phyloP scores from a whole-genome alignment of 768 basidiomycete genomes.

The Agrocybe praecox region DNA sequence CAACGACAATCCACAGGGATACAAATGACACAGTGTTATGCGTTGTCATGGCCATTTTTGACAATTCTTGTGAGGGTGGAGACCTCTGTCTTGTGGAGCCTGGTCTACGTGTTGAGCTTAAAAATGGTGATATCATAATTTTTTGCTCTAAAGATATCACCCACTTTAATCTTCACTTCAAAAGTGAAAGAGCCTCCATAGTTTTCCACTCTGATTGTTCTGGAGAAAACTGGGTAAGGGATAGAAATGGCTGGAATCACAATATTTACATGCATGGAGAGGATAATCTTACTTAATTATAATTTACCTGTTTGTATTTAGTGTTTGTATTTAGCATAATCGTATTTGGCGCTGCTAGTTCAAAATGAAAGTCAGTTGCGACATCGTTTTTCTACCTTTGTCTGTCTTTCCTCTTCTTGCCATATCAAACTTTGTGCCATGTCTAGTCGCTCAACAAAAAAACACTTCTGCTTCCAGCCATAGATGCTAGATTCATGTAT shows the following conservation, averaged over 20 bases:
- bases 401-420: too few species aligned
- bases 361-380: too few species aligned
- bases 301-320: too few species aligned
- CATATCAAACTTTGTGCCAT: too few species aligned
- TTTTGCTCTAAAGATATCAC: constrained; percentile 19
- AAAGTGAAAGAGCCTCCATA: constrained; percentile 16
- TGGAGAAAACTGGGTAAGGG: constrained; percentile 1
- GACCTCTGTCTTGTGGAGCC: constrained; percentile 21
- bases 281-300: too few species aligned
- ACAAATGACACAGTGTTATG: constrained; percentile 22
- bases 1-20: constrained; percentile 22
- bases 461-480: too few species aligned
- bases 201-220: constrained; percentile 20
- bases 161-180: constrained; percentile 24
- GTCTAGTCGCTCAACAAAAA: too few species aligned
- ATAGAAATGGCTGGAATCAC: constrained; percentile 6
- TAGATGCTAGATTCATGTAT: too few species aligned
- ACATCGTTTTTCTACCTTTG: too few species aligned
- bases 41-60: constrained; percentile 18
- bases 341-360: too few species aligned
- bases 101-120: constrained; percentile 12
- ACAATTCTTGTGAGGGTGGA: constrained; percentile 15
- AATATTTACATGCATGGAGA: neutral
- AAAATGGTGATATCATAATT: constrained; percentile 9
- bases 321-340: too few species aligned